Conservation (phyloP, 2,329 filamentous ascomycete species). For the Nannizzia gypsea region DNA sequence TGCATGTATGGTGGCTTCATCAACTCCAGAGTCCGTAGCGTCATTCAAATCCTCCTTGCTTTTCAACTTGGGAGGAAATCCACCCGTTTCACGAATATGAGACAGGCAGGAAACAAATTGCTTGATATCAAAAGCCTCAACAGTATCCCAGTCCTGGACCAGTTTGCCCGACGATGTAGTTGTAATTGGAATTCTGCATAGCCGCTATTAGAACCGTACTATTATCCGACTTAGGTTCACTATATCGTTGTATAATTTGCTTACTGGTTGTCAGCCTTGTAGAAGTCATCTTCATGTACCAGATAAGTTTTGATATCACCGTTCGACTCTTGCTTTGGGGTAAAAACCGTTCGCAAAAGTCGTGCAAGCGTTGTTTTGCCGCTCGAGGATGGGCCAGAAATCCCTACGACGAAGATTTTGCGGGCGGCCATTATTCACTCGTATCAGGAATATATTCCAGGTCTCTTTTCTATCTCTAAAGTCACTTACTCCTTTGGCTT, state of each 20-base stretch:
- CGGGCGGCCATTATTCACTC: not conserved
- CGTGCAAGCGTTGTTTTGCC: conserved; percentile 91
- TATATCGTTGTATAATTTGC: not conserved
- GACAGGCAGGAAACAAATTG: conserved; percentile 55
- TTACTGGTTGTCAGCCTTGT: conserved; percentile 63
- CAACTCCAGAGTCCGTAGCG: conserved; percentile 33
- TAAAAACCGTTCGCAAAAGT: conserved; percentile 70
- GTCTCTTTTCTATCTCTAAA: too few species aligned
- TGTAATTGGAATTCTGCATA: conserved; percentile 32
- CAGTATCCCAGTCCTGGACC: conserved; percentile 84
- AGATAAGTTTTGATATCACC: conserved; percentile 46
- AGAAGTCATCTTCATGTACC: conserved; percentile 94
- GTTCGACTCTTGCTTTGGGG: conserved; percentile 20
- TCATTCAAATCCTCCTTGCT: conserved; percentile 51
- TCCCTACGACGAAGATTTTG: conserved; percentile 41
- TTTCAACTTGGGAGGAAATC: conserved; percentile 36
- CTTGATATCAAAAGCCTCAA: conserved; percentile 61
- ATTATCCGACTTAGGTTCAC: too few species aligned
- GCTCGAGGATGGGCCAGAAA: conserved; percentile 82
- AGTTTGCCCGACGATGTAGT: conserved; percentile 41
- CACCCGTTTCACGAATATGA: conserved; percentile 58
- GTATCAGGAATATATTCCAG: not conserved
- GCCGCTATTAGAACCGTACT: not conserved
- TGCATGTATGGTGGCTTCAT: conserved; percentile 17
- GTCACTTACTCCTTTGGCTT: too few species aligned